A percentile compares a stretch with the other conserved stretches of the same genome.
Evolutionary conservation across 352 stramenopile species (phyloP).

Genomic region (Phytophthora macrochlamydospora): DNA sequence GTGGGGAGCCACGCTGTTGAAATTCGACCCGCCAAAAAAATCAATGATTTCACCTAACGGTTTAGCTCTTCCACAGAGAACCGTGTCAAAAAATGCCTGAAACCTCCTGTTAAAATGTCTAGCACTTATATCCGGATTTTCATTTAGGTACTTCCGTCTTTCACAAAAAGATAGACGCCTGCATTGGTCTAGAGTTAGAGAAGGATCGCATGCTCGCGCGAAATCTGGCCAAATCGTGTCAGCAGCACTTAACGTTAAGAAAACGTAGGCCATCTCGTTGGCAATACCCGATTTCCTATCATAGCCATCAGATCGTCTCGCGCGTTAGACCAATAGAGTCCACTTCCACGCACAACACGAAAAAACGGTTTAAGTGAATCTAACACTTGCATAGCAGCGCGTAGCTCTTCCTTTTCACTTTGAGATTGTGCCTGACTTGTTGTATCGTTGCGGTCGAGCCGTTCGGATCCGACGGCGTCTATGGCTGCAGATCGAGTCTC

Average conservation of each 20-base stretch:
- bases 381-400: neutral
- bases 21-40: constrained; percentile 27
- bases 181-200: neutral
- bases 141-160: constrained; percentile 5
- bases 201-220: constrained; percentile 17
- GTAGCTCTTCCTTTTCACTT: neutral
- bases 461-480: neutral
- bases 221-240: constrained; percentile 33
- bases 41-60: constrained; percentile 15
- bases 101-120: constrained; percentile 26
- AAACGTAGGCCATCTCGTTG: constrained; percentile 17
- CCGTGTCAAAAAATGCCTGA: constrained; percentile 18
- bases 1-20: neutral
- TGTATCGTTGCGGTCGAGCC: neutral
- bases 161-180: neutral
- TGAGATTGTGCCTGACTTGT: neutral
- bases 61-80: neutral
- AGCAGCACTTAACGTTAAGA: constrained; percentile 22
- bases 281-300: constrained; percentile 1
- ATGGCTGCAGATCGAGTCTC: neutral
- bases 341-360: constrained; percentile 3
- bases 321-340: neutral
- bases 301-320: constrained; percentile 14
- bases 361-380: constrained; percentile 6
- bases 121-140: constrained; percentile 23